Evolutionary conservation across 2,329 filamentous ascomycete genomes (phyloP), one percentile per base, ranked within the genome.

Genomic region (Chaetomium globosum): DNA sequence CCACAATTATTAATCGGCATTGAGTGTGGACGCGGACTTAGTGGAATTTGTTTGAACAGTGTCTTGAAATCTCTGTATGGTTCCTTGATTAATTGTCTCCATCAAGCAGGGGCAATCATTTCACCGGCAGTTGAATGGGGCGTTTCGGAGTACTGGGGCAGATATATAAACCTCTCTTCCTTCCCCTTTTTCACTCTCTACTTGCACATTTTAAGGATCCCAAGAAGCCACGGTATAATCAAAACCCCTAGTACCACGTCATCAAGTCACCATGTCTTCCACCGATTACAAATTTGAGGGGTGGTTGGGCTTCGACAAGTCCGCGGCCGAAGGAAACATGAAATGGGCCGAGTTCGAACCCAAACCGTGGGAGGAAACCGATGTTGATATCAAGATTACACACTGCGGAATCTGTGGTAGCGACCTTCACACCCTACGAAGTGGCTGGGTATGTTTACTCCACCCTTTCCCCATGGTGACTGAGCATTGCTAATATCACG

Each of bases 401-500:
- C 86, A 89, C 77, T 89, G 86, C 71, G 87, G 87, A 66, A 82
- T 90, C 68, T 90, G 87, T 73, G 87, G 85, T 62, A 83, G 82
- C 0, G 87, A 89, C 68, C 58, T 88, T 43, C 86, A 89, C 75
- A 82, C 78, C 4, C 77, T 89, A 3, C 79, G 82, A 46, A 84
- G 83, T 1, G 86, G 82, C 55, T 85, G 83, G 83, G 76, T 74
- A 65, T 59, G 71, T 31, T 10, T 1, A 48, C 1, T 4, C 21
- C 2, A 13, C 12, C 21, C 2, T 57, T 9, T n/a, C 9, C 10
- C 21, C 21, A 30, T 16, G n/a, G 19, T 46, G 21, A 3, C 16
- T 4, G 13, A 60, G 26, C 49, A 21, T 26, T 10, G 30, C 59
- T 61, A 31, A 61, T n/a, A 8, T n/a, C 7, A n/a, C 23, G 13